Conservation (phyloP, 2,329 filamentous ascomycete genomes). For the Massarina eburnea region DNA sequence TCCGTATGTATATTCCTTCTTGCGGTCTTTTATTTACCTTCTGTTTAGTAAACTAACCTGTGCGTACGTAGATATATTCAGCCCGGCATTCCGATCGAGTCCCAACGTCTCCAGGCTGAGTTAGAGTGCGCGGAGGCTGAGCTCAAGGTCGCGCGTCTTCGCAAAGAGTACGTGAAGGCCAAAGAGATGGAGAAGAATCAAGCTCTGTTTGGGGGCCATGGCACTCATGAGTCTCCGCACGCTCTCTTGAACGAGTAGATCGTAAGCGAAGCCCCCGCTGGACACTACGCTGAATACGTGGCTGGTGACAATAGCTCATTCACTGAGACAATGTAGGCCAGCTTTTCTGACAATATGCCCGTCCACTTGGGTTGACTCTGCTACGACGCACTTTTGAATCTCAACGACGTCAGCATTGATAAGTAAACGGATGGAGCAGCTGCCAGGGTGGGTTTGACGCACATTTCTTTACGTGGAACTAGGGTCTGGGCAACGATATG, state of each 20-base stretch:
- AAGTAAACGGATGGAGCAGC: too few species aligned
- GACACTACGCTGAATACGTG: too few species aligned
- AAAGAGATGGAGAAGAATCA: slow-evolving; percentile 14
- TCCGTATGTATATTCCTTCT: background rate
- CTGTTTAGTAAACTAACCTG: background rate
- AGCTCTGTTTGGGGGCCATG: background rate
- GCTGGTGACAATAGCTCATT: too few species aligned
- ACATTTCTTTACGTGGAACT: too few species aligned
- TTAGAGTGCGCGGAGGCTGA: slow-evolving; percentile 37
- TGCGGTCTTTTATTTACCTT: background rate
- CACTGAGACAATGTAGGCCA: too few species aligned
- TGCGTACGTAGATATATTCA: background rate
- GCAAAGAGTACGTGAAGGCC: slow-evolving; percentile 22
- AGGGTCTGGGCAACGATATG: too few species aligned
- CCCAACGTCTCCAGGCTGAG: slow-evolving; percentile 30
- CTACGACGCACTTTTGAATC: too few species aligned
- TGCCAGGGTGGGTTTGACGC: too few species aligned
- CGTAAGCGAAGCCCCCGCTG: too few species aligned
- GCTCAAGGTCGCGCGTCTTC: slow-evolving; percentile 26
- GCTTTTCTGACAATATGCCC: too few species aligned
- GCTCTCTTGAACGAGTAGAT: background rate
- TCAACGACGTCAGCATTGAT: too few species aligned
- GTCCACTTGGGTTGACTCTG: too few species aligned
- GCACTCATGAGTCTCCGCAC: background rate
- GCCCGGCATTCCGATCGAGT: slow-evolving; percentile 20